Evolutionary conservation across 2,329 filamentous ascomycete species (phyloP), one percentile per base, ranked within the genome.

Genomic region (Alternaria consortialis): DNA sequence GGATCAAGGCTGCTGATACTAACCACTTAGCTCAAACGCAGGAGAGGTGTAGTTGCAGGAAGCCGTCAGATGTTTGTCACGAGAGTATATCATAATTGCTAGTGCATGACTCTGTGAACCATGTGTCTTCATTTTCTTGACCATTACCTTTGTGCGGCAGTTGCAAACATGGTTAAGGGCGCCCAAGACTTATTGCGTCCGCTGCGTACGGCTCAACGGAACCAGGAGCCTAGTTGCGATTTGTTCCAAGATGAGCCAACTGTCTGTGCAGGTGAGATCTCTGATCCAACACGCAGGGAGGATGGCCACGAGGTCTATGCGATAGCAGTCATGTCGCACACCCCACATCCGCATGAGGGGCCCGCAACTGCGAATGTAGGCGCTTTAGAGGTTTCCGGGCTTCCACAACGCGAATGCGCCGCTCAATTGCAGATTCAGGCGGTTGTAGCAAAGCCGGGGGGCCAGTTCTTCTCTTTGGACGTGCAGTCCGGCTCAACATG

Each of bases 321-420:
- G 55, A 54, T 50, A 52, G 50, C 32, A 27, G 47, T 29, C 23
- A 34, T 42, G 39, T 29, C 34, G 34, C 36, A 54, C 31, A 60
- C 50, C 63, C 64, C 61, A 64, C 58, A 66, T 61, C 7, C 15
- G 25, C 39, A 27, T 36, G 43, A 43, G 37, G 36, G 51, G 42
- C 44, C 52, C 54, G 43, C 58, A 34, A 40, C 34, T 20, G 46
- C 23, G 31, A 46, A 48, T 53, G 29, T 50, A 54, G 53, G 39
- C 31, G 17, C 31, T 27, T 43, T 31, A 44, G 46, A 51, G 20
- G 57, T 52, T 54, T 42, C 51, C 40, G 50, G 54, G 36, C 37
- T 36, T 53, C 20, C n/a, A 43, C 36, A 15, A 54, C 7, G 29
- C 36, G n/a, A 60, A 51, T 53, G 25, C 29, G 48, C 48, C 42